These are phyloP conservation scores for Glomus cerebriforme DNA, from an alignment of 192 early-diverging fungal genomes.

Conservation along the genomic window DNA sequence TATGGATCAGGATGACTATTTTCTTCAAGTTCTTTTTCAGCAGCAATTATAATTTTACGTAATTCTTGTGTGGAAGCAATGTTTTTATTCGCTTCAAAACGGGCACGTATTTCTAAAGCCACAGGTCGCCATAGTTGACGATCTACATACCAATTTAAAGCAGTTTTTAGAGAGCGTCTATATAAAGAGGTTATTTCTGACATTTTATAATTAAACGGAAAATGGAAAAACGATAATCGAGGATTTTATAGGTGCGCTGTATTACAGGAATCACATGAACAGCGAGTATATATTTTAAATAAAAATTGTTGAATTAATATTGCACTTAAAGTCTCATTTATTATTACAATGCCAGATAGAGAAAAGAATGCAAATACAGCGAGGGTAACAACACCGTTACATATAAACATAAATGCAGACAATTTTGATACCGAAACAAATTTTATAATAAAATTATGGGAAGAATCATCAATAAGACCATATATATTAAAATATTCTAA, in stretches of 20 bases:
- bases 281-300: no score
- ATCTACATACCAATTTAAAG: slow-evolving; percentile 89
- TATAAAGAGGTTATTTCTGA: slow-evolving; percentile 54
- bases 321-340: no score
- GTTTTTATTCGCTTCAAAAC: slow-evolving; percentile 82
- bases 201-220: no score
- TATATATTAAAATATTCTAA: slow-evolving; percentile 4
- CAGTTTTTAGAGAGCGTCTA: slow-evolving; percentile 77
- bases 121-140: slow-evolving; percentile 77
- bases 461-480: not conserved
- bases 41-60: slow-evolving; percentile 60
- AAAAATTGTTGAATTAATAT: no score
- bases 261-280: not conserved
- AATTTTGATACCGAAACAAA: not conserved
- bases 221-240: not conserved
- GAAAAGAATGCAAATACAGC: not conserved
- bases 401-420: slow-evolving; percentile 10
- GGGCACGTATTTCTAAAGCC: slow-evolving; percentile 77
- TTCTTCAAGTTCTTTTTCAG: slow-evolving; percentile 74
- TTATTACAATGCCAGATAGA: not conserved
- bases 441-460: not conserved
- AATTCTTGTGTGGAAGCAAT: slow-evolving; percentile 74
- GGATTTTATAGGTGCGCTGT: not conserved
- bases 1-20: slow-evolving; percentile 85
- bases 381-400: not conserved